Evolutionary conservation across 257 asterid species (phyloP), one percentile per base, ranked within the genome.

Genomic region (Misopates orontium): DNA sequence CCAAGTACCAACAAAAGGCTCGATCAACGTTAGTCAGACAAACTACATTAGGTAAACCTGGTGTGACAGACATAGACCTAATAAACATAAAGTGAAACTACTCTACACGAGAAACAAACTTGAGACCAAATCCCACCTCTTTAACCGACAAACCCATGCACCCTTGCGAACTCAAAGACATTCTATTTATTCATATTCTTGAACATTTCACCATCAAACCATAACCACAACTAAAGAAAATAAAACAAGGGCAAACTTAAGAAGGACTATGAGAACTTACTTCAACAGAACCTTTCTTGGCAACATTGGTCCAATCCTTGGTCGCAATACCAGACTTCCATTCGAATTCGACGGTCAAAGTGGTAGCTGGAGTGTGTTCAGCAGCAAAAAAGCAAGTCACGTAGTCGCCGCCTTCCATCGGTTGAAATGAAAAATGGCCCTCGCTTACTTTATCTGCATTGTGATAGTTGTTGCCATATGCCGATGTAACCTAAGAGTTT

Each of bases 241-340:
- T 19, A 22, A 67, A 56, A 63, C 11, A 15, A 23, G 56, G 64
- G 16, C 56, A 49, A 9, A 28, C 4, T 28, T 28, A 28, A 28
- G 36, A 25, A 41, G 39, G 19, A 44, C 17, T 36, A 62, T 9
- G 42, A 36, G 21, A 42, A 67, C 88, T 84, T 79, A 93, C 98
- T 78, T 89, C 98, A 70, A 92, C 84, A 13, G 97, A 87, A 56
- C 95, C 95, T 70, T 92, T 92, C 79, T 92, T 92, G 56, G 95
- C 98, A 31, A 92, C 93, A 75, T 67, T 87, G 25, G 88, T 56
- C 98, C 98, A 93, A 25, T 89, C 98, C 84, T 87, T 89, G 57
- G 97, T 87, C 57, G 95, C 98, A 65, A 93, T 72, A 28, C 98
- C 98, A 36, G 97, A 89, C 71, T 85, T 93, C 98, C 96, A 93